These are phyloP conservation scores for Wallacemonas sp. DNA, from an alignment of 208 protist species.

Conservation along the genomic window DNA sequence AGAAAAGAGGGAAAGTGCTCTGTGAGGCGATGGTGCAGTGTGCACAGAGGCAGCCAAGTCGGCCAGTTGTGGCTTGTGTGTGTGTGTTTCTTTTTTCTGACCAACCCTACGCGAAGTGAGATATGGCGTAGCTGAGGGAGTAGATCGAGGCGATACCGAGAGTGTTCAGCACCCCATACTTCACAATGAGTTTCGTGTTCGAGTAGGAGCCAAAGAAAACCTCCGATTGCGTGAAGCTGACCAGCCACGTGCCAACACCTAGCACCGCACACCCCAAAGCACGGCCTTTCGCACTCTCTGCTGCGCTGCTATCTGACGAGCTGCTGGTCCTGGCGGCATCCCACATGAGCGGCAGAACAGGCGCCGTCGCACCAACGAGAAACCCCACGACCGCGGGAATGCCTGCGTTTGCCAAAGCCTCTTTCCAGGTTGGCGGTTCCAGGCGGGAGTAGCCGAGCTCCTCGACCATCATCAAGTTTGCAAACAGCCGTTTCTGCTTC, in stretches of 20 bases:
- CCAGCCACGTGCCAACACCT: constrained; percentile 12
- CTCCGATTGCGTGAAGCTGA: constrained; percentile 62
- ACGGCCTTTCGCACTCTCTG: neutral
- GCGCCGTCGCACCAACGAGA: constrained; percentile 30
- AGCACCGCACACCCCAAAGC: constrained; percentile 22
- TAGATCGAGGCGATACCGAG: constrained; percentile 38
- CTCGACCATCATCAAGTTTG: constrained; percentile 94
- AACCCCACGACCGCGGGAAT: constrained; percentile 63
- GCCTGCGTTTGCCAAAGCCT: constrained; percentile 59
- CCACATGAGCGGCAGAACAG: constrained; percentile 30
- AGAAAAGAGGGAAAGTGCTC: no score
- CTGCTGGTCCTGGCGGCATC: constrained; percentile 2
- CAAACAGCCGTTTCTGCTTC: constrained; percentile 81
- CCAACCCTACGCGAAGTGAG: constrained; percentile 9
- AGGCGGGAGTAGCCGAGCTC: constrained; percentile 92
- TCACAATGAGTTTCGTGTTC: constrained; percentile 22
- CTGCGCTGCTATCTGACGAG: no score
- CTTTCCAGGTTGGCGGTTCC: constrained; percentile 55
- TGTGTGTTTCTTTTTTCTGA: neutral
- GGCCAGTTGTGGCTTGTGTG: no score
- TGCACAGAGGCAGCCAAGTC: no score
- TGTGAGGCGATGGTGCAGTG: no score
- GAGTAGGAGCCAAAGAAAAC: constrained; percentile 83
- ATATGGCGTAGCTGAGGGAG: constrained; percentile 26
- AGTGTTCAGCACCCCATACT: constrained; percentile 33